Conservation (phyloP, 441 rosid genomes). For the Arabidopsis hybrid region DNA sequence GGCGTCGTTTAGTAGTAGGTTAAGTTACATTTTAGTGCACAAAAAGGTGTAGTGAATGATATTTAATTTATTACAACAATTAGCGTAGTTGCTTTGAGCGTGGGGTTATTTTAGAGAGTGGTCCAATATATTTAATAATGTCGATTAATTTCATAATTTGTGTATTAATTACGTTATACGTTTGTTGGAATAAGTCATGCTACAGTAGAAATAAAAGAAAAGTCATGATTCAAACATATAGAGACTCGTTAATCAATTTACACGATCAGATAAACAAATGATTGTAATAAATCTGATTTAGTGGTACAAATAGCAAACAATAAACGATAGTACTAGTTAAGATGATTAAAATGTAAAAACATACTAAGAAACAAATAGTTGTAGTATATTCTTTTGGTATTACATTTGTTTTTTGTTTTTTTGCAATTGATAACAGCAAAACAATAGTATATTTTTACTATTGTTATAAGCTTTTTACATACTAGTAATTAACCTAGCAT, state of each 20-base stretch:
- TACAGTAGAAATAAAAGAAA: constrained; percentile 3
- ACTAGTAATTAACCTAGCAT: background rate
- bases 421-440: too few species aligned
- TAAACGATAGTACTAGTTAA: too few species aligned
- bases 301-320: too few species aligned
- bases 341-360: too few species aligned
- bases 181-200: constrained; percentile 31
- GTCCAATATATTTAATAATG: constrained; percentile 37
- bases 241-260: background rate
- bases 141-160: constrained; percentile 18
- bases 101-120: constrained; percentile 36
- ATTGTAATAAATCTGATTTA: too few species aligned
- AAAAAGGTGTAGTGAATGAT: constrained; percentile 27
- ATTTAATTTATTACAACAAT: constrained; percentile 26
- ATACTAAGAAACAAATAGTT: too few species aligned
- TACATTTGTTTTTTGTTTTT: too few species aligned
- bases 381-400: too few species aligned
- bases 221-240: background rate
- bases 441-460: too few species aligned
- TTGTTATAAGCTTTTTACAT: background rate
- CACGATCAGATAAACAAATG: background rate
- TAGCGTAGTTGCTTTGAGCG: constrained; percentile 41
- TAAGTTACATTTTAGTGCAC: constrained; percentile 32
- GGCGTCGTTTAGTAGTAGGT: constrained; percentile 44
- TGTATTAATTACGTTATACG: constrained; percentile 29